A percentile compares a stretch with the other conserved stretches of the same genome.
Conservation (phyloP, 2,329 filamentous ascomycete genomes). For the Fusarium gaditjirri region DNA sequence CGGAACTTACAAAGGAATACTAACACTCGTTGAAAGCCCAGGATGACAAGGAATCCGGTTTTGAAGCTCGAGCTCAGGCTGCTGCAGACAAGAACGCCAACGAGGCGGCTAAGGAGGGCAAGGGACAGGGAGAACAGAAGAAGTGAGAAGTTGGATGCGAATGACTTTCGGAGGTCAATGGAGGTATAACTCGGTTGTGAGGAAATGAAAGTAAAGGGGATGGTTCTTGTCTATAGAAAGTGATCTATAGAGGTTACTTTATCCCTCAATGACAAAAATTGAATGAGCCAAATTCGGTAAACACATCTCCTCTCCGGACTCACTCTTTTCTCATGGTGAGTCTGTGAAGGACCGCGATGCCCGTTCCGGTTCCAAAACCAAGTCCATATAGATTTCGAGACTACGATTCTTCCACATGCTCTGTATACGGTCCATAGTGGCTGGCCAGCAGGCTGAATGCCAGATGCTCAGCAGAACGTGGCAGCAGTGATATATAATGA, state of each 20-base stretch:
- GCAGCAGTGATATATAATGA: background rate
- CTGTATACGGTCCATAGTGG: background rate
- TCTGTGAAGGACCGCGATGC: background rate
- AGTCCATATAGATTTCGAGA: background rate
- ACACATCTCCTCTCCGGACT: background rate
- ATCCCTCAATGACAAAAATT: background rate
- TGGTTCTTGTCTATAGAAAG: background rate
- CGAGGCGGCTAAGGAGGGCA: background rate
- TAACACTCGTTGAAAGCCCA: background rate
- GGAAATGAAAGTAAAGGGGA: background rate
- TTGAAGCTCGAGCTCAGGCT: constrained; percentile 10
- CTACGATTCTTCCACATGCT: background rate
- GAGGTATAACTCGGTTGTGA: background rate
- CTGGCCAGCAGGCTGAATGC: background rate
- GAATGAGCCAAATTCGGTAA: background rate
- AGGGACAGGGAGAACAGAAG: constrained; percentile 5
- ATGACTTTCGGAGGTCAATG: background rate
- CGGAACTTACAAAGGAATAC: background rate
- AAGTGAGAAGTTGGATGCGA: background rate
- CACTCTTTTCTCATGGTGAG: background rate
- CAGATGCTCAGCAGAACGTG: background rate
- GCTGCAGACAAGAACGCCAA: background rate
- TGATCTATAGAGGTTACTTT: background rate
- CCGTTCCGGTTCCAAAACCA: background rate
- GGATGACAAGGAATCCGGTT: background rate